These are phyloP conservation scores for Populus trichocarpa DNA, from an alignment of 441 rosid species.

Conservation along the genomic window DNA sequence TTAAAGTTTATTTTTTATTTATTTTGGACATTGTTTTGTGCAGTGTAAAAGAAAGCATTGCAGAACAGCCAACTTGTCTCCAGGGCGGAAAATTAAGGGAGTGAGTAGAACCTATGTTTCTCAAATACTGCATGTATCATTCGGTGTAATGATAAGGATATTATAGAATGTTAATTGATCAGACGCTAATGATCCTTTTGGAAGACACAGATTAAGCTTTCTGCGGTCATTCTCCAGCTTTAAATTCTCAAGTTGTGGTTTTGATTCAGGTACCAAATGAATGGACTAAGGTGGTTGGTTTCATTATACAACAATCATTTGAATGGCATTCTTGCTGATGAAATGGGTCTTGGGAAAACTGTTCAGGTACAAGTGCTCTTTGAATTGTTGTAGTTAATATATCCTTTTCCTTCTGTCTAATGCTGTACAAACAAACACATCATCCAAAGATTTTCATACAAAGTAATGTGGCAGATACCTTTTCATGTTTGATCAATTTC, in stretches of 20 bases:
- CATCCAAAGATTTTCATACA: background rate
- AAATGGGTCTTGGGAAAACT: slow-evolving; percentile 99
- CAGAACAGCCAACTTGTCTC: slow-evolving; percentile 74
- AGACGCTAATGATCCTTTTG: background rate
- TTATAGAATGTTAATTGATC: background rate
- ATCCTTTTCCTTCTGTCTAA: slow-evolving; percentile 2
- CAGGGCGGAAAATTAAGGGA: slow-evolving; percentile 87
- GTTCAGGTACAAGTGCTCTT: slow-evolving; percentile 57
- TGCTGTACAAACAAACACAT: background rate
- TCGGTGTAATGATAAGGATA: background rate
- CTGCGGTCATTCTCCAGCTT: background rate
- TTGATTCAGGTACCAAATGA: slow-evolving; percentile 87
- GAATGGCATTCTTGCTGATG: slow-evolving; percentile 97
- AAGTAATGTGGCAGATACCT: background rate
- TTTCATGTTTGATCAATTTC: slow-evolving; percentile 1
- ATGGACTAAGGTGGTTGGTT: slow-evolving; percentile 91
- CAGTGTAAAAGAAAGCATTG: slow-evolving; percentile 84
- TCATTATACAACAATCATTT: slow-evolving; percentile 87
- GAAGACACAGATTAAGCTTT: background rate
- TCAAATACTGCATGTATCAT: background rate
- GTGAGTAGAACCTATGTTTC: slow-evolving; percentile 45
- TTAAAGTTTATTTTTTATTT: no score
- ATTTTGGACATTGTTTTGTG: slow-evolving; percentile 21
- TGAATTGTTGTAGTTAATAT: no score
- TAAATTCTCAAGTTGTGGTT: slow-evolving; percentile 17